Base-by-base conservation (phyloP, 352 stramenopile species). In the Phytophthora quininea region DNA sequence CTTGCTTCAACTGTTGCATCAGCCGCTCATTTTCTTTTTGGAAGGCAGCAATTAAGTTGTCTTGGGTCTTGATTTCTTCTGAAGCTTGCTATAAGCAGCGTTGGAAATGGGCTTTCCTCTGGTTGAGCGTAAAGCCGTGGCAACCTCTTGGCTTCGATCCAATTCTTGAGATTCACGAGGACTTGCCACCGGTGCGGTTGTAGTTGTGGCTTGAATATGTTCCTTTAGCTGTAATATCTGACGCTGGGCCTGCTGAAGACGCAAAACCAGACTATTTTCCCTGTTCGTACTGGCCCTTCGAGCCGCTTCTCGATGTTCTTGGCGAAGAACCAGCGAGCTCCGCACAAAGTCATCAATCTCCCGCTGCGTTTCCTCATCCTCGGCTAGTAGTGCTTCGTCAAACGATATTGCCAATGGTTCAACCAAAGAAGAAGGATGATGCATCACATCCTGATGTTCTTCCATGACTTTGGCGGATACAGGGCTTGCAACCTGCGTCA, bases 11-110 rank as follows among this genome's bases (percentile, higher is more conserved):
- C 53, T 93, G 84, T 11, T 77, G 79, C 88, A 95, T 96, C 1
- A 96, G 62, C 29, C 87, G 82, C 33, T 95, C 84, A 52, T 96
- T 96, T 48, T 96, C 88, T 42, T 81, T 80, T 67, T 95, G 88
- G 58, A 88, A 96, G 0, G 82, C 88, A 60, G 83, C 73, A 59
- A 96, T 94, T 27, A 95, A 72, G 11, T 57, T 80, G 43, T 95
- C 86, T 72, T 96, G 88, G 0, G 81, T 88, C 65, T 88, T 76
- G 32, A 91, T 82, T 54, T 91, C 82, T 52, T 88, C 43, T 82
- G 62, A 15, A 91, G 67, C 5, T 71, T 71, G 14, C 14, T 53
- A 19, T 71, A 71, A 4, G 61, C 51, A 35, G 29, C 43, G 30
- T 64, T 42, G 4, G 65, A 66, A 15, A 66, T 24, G 31, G 30